Evolutionary conservation across 495 filamentous ascomycete genomes (phyloP).

Genomic region (Bryoglossum gracile): DNA sequence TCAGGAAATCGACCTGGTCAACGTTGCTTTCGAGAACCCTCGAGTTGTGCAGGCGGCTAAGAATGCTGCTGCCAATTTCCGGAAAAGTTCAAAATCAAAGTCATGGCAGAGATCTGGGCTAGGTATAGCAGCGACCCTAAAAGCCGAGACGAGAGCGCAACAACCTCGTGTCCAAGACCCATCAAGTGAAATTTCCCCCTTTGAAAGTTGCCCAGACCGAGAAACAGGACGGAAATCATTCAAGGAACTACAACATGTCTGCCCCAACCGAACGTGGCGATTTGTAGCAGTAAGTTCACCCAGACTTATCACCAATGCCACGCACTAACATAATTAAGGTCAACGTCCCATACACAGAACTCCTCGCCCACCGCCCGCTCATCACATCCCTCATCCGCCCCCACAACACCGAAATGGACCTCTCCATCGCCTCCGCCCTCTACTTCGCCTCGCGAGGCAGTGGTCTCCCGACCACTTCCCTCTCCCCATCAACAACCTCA

Average conservation of each 20-base stretch:
- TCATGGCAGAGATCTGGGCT: too few species aligned
- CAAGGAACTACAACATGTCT: constrained; percentile 62
- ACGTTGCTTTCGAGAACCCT: constrained; percentile 95
- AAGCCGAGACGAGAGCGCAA: too few species aligned
- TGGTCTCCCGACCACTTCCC: constrained; percentile 39
- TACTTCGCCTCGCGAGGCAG: constrained; percentile 86
- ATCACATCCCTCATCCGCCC: constrained; percentile 77
- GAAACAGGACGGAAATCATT: constrained; percentile 73
- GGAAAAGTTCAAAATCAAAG: too few species aligned
- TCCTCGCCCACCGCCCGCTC: constrained; percentile 55
- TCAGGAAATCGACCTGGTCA: constrained; percentile 78
- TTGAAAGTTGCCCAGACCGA: constrained; percentile 83
- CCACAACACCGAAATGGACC: constrained; percentile 97
- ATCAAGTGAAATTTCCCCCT: too few species aligned
- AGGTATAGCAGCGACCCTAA: too few species aligned
- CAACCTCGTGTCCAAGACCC: too few species aligned
- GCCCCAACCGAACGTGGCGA: constrained; percentile 67
- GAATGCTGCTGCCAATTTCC: too few species aligned
- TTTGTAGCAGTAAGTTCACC: constrained; percentile 57
- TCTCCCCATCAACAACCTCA: too few species aligned
- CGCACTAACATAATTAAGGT: too few species aligned
- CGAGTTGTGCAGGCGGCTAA: constrained; percentile 51
- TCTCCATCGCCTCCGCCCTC: constrained; percentile 87
- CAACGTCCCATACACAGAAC: constrained; percentile 75
- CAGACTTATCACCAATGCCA: too few species aligned